Evolutionary conservation across 2,329 filamentous ascomycete genomes (phyloP), one percentile per base, ranked within the genome.

Genomic region (Sclerotinia borealis): DNA sequence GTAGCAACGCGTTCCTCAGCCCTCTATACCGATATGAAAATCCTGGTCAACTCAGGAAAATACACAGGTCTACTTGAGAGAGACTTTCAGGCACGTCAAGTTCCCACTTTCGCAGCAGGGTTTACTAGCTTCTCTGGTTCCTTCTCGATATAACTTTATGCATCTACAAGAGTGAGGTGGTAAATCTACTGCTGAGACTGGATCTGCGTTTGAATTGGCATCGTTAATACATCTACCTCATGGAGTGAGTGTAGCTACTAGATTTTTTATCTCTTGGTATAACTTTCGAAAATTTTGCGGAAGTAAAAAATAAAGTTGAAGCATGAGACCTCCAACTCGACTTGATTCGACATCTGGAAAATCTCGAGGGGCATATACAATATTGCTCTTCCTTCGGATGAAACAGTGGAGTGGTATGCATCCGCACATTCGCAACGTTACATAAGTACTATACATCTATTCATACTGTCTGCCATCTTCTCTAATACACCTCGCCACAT

Each of bases 1-100:
- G 86, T 90, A 36, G 81, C 85, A 37, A 84, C 87, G 9, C 88
- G 90, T 29, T 90, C 90, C 0, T 92, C 91, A 54, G 89, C 91
- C 9, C 83, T 97, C 8, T 77, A 79, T 54, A 84, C 85, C 52
- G 92, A 97, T 74, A 84, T 89, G 73, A 82, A 84, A 59, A 95
- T 97, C 64, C 80, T 97, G 17, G 78, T 83, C 65, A 56, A 68
- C 27, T 64, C 67, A 22, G 70, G 67, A 34, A 58, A 61, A n/a
- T 60, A 62, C 27, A 67, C 66, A 43, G 68, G 68, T 49, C 64
- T 72, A 4, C 41, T 69, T 13, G 39, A 60, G 4, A 55, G 15
- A 45, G 39, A 47, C 37, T 54, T 29, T 62, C 29, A 62, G 50
- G 59, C 59, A 62, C 59, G 59, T 62, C 37, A 62, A n/a, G 51